These are phyloP conservation scores for Oldenlandia corymbosa DNA, from an alignment of 257 asterid genomes.

Conservation along the genomic window DNA sequence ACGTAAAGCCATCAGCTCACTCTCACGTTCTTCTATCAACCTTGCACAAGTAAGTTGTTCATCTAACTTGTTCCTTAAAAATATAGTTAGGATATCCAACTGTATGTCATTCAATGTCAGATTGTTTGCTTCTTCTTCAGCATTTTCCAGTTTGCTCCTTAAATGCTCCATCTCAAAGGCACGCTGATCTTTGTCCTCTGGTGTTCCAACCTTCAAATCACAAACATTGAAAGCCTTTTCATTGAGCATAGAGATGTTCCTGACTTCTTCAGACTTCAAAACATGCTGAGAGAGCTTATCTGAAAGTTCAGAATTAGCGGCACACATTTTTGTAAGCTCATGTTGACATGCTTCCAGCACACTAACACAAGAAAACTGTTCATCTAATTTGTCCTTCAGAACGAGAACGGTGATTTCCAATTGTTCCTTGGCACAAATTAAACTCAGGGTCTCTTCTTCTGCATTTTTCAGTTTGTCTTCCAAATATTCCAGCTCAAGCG, in stretches of 20 bases:
- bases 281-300: conserved; percentile 55
- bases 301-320: conserved; percentile 45
- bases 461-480: conserved; percentile 29
- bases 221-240: conserved; percentile 72
- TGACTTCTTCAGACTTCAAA: conserved; percentile 63
- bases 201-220: neutral
- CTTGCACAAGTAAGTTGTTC: conserved; percentile 34
- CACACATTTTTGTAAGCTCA: conserved; percentile 37
- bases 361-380: conserved; percentile 28
- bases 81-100: conserved; percentile 44
- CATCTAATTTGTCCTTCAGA: conserved; percentile 52
- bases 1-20: conserved; percentile 36
- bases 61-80: conserved; percentile 46
- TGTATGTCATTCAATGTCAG: conserved; percentile 49
- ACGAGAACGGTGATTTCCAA: conserved; percentile 45
- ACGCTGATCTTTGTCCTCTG: neutral
- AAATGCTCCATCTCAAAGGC: conserved; percentile 8
- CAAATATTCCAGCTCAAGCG: conserved; percentile 38
- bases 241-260: conserved; percentile 53
- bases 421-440: conserved; percentile 53
- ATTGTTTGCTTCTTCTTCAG: conserved; percentile 43
- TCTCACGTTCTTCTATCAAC: conserved; percentile 36
- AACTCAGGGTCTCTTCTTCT: conserved; percentile 43
- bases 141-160: conserved; percentile 24
- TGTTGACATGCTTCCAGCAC: conserved; percentile 40